Conservation (phyloP, 2,329 filamentous ascomycete species). For the Sclerotiophoma versabilis region DNA sequence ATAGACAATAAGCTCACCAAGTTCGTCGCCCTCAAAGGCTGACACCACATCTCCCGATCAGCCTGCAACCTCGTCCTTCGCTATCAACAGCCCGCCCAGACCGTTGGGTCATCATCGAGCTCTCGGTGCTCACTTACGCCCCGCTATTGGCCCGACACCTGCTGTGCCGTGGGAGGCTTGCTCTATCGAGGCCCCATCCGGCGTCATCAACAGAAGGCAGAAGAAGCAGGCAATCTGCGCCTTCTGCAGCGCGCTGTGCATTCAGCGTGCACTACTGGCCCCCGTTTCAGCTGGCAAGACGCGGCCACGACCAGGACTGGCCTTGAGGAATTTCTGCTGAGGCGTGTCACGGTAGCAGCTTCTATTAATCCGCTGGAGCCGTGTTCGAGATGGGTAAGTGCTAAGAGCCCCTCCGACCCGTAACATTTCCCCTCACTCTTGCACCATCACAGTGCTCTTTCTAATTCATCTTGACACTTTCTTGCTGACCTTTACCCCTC, state of each 20-base stretch:
- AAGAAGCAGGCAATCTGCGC: slow-evolving; percentile 39
- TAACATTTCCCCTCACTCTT: slow-evolving; percentile 23
- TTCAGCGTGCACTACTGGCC: slow-evolving; percentile 38
- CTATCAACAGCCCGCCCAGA: slow-evolving; percentile 25
- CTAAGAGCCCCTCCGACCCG: slow-evolving; percentile 27
- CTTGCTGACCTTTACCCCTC: slow-evolving; percentile 28
- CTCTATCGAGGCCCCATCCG: slow-evolving; percentile 37
- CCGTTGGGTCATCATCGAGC: slow-evolving; percentile 32
- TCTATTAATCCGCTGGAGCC: slow-evolving; percentile 30
- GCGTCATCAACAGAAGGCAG: slow-evolving; percentile 45
- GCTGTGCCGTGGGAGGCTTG: slow-evolving; percentile 39
- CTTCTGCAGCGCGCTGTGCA: slow-evolving; percentile 38
- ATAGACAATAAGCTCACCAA: neutral
- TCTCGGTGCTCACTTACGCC: slow-evolving; percentile 30
- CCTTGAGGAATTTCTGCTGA: slow-evolving; percentile 30
- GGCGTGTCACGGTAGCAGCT: slow-evolving; percentile 34
- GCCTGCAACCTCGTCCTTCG: slow-evolving; percentile 19
- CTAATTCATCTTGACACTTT: slow-evolving; percentile 23
- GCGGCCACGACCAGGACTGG: slow-evolving; percentile 34
- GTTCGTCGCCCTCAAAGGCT: slow-evolving; percentile 5
- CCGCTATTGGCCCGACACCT: slow-evolving; percentile 36
- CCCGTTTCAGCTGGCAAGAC: slow-evolving; percentile 34
- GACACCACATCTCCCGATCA: slow-evolving; percentile 15
- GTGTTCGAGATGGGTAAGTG: slow-evolving; percentile 40
- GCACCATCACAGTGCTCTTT: slow-evolving; percentile 35